Percentiles rank a stretch among this genome's conserved stretches.
Evolutionary conservation across 441 rosid genomes (phyloP).

Genomic region (Populus trichocarpa): DNA sequence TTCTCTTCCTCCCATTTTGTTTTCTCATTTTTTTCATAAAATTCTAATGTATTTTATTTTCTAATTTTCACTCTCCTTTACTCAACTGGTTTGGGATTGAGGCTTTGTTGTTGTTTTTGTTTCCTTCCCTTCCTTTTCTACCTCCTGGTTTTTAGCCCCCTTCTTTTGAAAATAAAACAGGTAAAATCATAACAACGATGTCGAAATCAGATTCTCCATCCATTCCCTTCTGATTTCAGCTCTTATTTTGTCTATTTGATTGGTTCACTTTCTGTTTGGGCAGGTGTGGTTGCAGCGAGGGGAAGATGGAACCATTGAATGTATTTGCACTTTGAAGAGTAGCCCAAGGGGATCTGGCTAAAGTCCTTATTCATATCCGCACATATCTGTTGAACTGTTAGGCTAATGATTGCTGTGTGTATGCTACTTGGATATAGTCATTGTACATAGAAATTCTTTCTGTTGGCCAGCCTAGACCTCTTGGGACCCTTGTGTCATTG

Average conservation of each 20-base stretch:
- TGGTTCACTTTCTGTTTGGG: slow-evolving; percentile 49
- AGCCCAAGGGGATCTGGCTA: slow-evolving; percentile 36
- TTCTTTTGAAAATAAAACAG: slow-evolving; percentile 4
- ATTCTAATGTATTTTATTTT: neutral
- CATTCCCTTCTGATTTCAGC: slow-evolving; percentile 21
- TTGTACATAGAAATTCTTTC: slow-evolving; percentile 28
- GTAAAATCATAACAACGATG: neutral
- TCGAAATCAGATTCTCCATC: slow-evolving; percentile 13
- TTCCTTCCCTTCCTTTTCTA: neutral
- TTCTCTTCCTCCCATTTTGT: no score
- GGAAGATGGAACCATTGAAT: slow-evolving; percentile 59
- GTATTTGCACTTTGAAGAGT: slow-evolving; percentile 54
- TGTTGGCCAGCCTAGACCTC: slow-evolving; percentile 18
- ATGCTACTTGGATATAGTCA: slow-evolving; percentile 27
- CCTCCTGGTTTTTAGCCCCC: neutral
- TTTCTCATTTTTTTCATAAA: no score
- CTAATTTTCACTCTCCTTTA: neutral
- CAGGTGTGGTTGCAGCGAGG: slow-evolving; percentile 64
- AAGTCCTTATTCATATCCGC: slow-evolving; percentile 31
- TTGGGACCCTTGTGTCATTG: neutral
- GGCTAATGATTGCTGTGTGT: slow-evolving; percentile 19
- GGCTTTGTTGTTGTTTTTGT: neutral
- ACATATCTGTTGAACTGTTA: slow-evolving; percentile 23
- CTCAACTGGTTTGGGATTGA: no score
- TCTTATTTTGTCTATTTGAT: slow-evolving; percentile 56